Base-by-base conservation (phyloP, 441 rosid genomes). In the California macrophylla region DNA sequence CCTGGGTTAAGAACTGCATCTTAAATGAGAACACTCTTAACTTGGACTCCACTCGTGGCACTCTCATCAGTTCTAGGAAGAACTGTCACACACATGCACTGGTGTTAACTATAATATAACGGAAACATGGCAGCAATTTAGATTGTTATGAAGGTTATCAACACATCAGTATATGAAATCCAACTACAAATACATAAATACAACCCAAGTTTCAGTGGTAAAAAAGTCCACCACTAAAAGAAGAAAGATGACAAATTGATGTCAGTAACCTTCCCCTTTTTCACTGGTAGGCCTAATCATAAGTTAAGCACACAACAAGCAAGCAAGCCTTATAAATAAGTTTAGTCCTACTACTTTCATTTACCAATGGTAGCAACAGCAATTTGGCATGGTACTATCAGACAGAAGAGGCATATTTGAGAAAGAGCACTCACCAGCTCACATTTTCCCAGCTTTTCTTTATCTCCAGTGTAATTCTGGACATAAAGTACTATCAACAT, bases 21-120 rank as follows among this genome's bases (percentile, higher is more conserved):
- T 89, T 93, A 85, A 83, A 93, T n/a, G 93, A 87, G 78, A 89
- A 89, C 71, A 93, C 97, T 78, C 97, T 86, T 66, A 93, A 83
- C 85, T 93, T 93, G 56, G 92, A 87, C 83, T 93, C 96, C 20
- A 87, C 89, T 42, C 98, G 89, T 40, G 96, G 97, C 70, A 87
- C 96, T 82, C 89, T 89, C 86, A 91, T 88, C 84, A 91, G 71
- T 79, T 93, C 96, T 60, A 91, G 71, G 85, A 93, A 93, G 83
- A 87, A 91, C 98, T 93, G 84, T 66, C 75, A 79, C 69, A 66
- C 72, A 81, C 70, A 77, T 15, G 50, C 68, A 70, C 52, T 42
- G 66, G 68, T 69, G 52, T 30, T 67, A 67, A 75, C 45, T 76
- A 45, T 73, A 75, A 72, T 21, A 67, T 16, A 12, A 42, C 4